Conservation (phyloP, 2,329 filamentous ascomycete genomes). For the Paecilomyces variotii region DNA sequence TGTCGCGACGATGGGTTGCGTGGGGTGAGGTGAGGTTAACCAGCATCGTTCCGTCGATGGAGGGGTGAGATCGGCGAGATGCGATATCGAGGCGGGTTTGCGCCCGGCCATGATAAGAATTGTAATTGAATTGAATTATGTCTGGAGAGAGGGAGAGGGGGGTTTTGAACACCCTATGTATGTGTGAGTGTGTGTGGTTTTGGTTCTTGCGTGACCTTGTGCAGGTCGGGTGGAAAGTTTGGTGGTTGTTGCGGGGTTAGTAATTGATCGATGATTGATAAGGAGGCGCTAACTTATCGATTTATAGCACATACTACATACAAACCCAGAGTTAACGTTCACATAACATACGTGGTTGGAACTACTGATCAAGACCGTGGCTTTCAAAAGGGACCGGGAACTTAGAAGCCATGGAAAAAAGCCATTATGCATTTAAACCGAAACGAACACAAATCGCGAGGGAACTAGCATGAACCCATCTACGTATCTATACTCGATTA, state of each 20-base stretch:
- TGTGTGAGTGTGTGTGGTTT: background rate
- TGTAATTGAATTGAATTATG: background rate
- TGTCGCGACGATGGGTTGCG: constrained; percentile 79
- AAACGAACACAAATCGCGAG: background rate
- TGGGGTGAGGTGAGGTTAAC: constrained; percentile 77
- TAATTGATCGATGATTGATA: background rate
- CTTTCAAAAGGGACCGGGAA: too few relatives aligned
- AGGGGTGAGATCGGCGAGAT: constrained; percentile 46
- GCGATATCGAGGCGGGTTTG: constrained; percentile 19
- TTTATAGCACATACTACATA: too few relatives aligned
- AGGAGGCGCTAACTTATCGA: background rate
- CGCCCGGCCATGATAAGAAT: background rate
- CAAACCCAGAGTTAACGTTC: too few relatives aligned
- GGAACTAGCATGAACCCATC: background rate
- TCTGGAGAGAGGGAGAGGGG: background rate
- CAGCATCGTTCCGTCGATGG: constrained; percentile 61
- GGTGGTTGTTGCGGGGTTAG: background rate
- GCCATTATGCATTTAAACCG: background rate
- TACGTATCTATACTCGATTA: background rate
- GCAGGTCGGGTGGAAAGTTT: background rate
- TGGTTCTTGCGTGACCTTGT: constrained; percentile 1
- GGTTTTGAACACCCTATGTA: background rate
- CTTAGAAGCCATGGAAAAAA: background rate
- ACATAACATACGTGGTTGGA: too few relatives aligned
- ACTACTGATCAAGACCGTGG: too few relatives aligned